Conservation (phyloP, 345 rosid genomes). For the Schrenkiella parvula region DNA sequence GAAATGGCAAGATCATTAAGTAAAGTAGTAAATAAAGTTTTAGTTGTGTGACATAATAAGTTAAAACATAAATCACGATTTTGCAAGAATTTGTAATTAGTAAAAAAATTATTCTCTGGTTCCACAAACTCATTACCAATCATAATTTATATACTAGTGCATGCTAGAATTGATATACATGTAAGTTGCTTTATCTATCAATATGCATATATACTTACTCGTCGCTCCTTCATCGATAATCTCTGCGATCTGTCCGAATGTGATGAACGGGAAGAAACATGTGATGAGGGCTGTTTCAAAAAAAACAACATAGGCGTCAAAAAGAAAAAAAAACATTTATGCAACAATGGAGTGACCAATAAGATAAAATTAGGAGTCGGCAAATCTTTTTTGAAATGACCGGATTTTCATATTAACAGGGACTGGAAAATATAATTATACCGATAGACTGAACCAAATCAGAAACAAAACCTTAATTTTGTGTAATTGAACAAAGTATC, state of each 20-base stretch:
- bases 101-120: background rate
- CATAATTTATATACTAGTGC: background rate
- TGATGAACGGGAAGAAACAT: conserved; percentile 40
- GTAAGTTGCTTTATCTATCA: background rate
- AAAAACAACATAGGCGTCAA: background rate
- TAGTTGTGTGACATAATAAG: background rate
- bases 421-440: no score
- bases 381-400: background rate
- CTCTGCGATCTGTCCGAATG: conserved; percentile 61
- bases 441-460: background rate
- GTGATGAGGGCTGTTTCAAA: conserved; percentile 50
- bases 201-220: conserved; percentile 25
- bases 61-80: background rate
- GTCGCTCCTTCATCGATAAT: conserved; percentile 46
- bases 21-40: no score
- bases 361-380: background rate
- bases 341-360: background rate
- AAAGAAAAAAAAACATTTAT: no score
- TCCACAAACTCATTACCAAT: background rate
- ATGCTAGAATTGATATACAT: background rate
- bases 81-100: background rate
- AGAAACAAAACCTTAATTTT: background rate
- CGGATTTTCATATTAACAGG: no score
- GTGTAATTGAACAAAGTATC: background rate
- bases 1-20: no score